phyloP scores from a whole-genome alignment of 2,329 filamentous ascomycete species.

The Penicillium aurantiogriseum region DNA sequence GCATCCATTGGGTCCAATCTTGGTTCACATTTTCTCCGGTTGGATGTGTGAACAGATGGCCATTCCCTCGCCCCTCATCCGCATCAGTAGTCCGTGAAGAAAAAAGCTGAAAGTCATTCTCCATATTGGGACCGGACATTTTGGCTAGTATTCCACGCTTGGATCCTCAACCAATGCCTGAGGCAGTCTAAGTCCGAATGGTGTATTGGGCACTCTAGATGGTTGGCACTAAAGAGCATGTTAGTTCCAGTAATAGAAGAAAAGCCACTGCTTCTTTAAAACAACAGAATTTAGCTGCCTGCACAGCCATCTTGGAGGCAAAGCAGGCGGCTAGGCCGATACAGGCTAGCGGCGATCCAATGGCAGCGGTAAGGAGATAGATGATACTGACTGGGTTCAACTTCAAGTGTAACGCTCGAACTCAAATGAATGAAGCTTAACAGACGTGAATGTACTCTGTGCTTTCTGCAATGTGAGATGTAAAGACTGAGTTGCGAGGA shows the following conservation, averaged over 20 bases:
- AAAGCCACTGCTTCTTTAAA: background rate
- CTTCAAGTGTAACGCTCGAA: background rate
- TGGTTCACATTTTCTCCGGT: conserved; percentile 32
- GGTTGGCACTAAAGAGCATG: conserved; percentile 8
- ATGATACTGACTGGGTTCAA: conserved; percentile 13
- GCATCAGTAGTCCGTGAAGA: conserved; percentile 24
- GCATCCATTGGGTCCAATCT: conserved; percentile 49
- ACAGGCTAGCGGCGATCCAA: conserved; percentile 1
- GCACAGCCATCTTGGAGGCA: background rate
- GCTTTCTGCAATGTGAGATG: background rate
- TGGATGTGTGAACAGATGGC: conserved; percentile 16
- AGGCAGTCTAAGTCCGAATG: background rate
- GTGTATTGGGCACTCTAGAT: background rate
- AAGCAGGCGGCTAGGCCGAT: background rate
- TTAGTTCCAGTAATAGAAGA: background rate
- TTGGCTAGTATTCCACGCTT: conserved; percentile 16
- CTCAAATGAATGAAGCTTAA: background rate
- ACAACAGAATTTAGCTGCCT: conserved; percentile 1
- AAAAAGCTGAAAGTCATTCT: conserved; percentile 37
- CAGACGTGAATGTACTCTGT: background rate
- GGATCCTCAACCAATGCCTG: conserved; percentile 6
- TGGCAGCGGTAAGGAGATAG: background rate
- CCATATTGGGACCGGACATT: conserved; percentile 29
- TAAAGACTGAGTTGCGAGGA: conserved; percentile 2
- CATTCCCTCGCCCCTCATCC: conserved; percentile 19